A percentile compares a stretch with the other conserved stretches of the same genome.
These are phyloP conservation scores for Psilocybe cubensis DNA, from an alignment of 768 basidiomycete species.

Conservation along the genomic window DNA sequence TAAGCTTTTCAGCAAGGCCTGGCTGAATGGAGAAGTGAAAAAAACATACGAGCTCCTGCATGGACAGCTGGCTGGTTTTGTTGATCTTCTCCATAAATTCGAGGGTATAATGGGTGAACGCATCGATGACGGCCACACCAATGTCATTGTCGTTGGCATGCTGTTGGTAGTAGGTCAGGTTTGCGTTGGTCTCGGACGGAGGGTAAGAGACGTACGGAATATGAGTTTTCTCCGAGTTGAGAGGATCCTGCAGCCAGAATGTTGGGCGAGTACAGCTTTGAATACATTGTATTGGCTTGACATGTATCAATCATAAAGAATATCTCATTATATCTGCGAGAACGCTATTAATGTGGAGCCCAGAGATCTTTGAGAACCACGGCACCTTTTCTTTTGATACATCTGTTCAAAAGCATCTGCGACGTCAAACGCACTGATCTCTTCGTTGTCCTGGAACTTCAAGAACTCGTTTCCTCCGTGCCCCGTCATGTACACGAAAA, in stretches of 20 bases:
- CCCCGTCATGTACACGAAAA: conserved; percentile 98
- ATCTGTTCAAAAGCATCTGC: conserved; percentile 99
- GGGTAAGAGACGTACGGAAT: conserved; percentile 64
- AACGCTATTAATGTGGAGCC: neutral
- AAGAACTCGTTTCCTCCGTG: conserved; percentile 98
- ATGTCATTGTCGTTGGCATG: conserved; percentile 94
- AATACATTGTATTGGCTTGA: conserved; percentile 95
- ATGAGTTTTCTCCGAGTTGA: conserved; percentile 84
- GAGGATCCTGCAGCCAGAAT: conserved; percentile 92
- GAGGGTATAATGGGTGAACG: conserved; percentile 90
- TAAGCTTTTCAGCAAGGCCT: neutral
- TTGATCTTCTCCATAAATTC: conserved; percentile 92
- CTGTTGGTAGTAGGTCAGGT: conserved; percentile 39
- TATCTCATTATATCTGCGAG: conserved; percentile 84
- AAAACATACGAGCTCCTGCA: conserved; percentile 77
- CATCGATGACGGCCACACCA: conserved; percentile 95
- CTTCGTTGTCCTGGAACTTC: conserved; percentile 99
- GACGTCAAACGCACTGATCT: conserved; percentile 96
- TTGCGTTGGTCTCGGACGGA: neutral
- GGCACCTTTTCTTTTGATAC: conserved; percentile 92
- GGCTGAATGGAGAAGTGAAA: neutral
- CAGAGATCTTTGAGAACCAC: conserved; percentile 17
- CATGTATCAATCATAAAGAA: conserved; percentile 99
- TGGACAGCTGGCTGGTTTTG: conserved; percentile 81
- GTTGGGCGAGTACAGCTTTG: conserved; percentile 91